These are phyloP conservation scores for Lathyrus sativus DNA, from an alignment of 306 rosid genomes.

Conservation along the genomic window DNA sequence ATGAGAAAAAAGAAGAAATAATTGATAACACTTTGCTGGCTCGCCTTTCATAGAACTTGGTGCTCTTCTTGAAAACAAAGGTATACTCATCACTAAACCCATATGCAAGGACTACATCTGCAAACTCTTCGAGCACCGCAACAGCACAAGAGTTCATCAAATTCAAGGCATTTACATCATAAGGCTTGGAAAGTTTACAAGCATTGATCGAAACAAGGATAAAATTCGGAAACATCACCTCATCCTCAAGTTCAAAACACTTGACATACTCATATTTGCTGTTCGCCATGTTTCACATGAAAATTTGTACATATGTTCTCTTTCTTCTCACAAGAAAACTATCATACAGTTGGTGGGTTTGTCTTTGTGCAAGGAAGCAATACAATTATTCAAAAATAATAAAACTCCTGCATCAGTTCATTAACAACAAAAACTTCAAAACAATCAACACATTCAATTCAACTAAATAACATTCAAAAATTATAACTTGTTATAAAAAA, in stretches of 20 bases:
- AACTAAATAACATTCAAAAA: no score
- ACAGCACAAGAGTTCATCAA: constrained; percentile 77
- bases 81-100: constrained; percentile 76
- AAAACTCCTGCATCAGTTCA: background rate
- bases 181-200: constrained; percentile 58
- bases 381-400: background rate
- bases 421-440: background rate
- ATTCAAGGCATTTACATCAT: constrained; percentile 54
- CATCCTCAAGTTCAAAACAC: constrained; percentile 71
- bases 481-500: no score
- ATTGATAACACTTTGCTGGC: constrained; percentile 77
- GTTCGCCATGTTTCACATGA: constrained; percentile 58
- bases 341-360: constrained; percentile 19
- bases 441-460: background rate
- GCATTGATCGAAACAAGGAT: constrained; percentile 63
- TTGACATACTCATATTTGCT: constrained; percentile 82
- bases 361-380: background rate
- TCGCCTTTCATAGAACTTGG: constrained; percentile 75
- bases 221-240: constrained; percentile 69
- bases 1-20: constrained; percentile 69
- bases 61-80: constrained; percentile 70
- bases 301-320: background rate
- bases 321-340: constrained; percentile 16
- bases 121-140: constrained; percentile 57
- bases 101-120: constrained; percentile 69